phyloP scores from a whole-genome alignment of 2,329 filamentous ascomycete genomes.

The Curvularia sp. region DNA sequence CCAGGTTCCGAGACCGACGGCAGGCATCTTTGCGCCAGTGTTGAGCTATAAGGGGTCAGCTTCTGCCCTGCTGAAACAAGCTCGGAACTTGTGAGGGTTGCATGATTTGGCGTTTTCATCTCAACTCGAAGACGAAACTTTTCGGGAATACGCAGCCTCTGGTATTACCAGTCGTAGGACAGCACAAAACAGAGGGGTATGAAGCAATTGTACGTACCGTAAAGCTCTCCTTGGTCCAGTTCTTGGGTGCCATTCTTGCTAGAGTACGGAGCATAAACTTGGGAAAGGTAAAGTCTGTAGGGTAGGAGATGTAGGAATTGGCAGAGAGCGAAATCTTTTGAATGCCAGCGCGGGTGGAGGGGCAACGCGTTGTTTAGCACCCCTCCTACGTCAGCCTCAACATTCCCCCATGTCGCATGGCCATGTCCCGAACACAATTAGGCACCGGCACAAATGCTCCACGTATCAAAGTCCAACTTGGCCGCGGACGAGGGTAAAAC shows the following conservation, averaged over 20 bases:
- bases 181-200: neutral
- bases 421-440: constrained; percentile 11
- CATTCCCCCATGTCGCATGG: constrained; percentile 10
- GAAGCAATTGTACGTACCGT: constrained; percentile 19
- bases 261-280: constrained; percentile 36
- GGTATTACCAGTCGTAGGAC: neutral
- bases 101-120: neutral
- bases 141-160: neutral
- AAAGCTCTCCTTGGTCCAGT: constrained; percentile 48
- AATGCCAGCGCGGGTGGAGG: constrained; percentile 10
- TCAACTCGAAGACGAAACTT: too few species aligned
- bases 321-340: constrained; percentile 14
- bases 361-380: constrained; percentile 16
- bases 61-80: neutral
- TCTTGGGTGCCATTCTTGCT: constrained; percentile 42
- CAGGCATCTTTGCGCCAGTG: constrained; percentile 76
- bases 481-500: constrained; percentile 14
- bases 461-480: constrained; percentile 17
- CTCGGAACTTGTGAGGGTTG: too few species aligned
- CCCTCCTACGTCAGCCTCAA: constrained; percentile 20
- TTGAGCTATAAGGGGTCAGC: constrained; percentile 34
- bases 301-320: constrained; percentile 11
- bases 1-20: constrained; percentile 80
- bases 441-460: constrained; percentile 18
- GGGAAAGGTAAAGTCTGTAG: constrained; percentile 10